These are phyloP conservation scores for Neopestalotiopsis sp. DNA, from an alignment of 2,329 filamentous ascomycete genomes.

Conservation along the genomic window DNA sequence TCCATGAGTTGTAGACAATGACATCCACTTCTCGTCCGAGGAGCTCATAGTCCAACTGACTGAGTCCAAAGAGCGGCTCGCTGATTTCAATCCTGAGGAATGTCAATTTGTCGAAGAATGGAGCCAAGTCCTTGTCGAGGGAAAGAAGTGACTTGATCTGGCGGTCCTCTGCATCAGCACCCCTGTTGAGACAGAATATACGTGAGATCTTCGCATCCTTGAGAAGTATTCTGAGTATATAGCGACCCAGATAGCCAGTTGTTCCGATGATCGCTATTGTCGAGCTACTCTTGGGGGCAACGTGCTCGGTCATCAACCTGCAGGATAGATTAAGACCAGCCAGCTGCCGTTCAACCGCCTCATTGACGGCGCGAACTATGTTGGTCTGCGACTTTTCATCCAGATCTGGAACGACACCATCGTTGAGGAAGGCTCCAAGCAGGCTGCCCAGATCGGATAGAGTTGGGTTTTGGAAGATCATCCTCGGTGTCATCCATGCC, in stretches of 20 bases:
- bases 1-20: constrained; percentile 26
- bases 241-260: constrained; percentile 24
- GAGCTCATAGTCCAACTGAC: constrained; percentile 9
- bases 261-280: constrained; percentile 24
- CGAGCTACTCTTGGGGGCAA: neutral
- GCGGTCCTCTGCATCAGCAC: neutral
- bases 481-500: constrained; percentile 23
- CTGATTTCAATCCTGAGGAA: constrained; percentile 17
- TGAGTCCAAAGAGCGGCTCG: constrained; percentile 18
- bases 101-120: constrained; percentile 9
- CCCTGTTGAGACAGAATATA: neutral
- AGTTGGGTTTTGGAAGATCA: constrained; percentile 22
- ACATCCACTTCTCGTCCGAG: constrained; percentile 18
- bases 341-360: constrained; percentile 11
- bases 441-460: constrained; percentile 16
- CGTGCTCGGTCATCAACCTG: neutral
- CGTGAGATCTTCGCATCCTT: constrained; percentile 15
- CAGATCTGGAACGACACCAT: constrained; percentile 16
- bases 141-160: neutral
- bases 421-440: constrained; percentile 20
- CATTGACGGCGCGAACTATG: constrained; percentile 5
- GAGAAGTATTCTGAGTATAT: constrained; percentile 16
- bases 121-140: neutral
- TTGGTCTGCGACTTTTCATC: neutral
- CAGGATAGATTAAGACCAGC: neutral